Base-by-base conservation (phyloP, 2,329 filamentous ascomycete species). In the Sarocladiaceae sp. region DNA sequence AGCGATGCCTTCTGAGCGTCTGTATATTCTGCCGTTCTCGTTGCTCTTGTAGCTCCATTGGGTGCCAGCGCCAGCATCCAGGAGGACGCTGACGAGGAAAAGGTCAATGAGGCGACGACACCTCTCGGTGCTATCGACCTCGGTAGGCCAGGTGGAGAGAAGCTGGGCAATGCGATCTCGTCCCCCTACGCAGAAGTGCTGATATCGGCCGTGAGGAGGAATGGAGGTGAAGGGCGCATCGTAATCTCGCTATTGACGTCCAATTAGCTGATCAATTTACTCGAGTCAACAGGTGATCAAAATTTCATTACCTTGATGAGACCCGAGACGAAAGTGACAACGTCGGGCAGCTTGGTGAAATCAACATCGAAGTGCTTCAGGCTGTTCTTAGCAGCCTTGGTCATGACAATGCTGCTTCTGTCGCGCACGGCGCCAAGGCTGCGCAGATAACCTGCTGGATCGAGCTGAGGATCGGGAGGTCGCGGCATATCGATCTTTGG, bases 41-140 rank as follows among this genome's bases (percentile, higher is more conserved):
- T 83, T 83, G 59, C 88, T 95, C 70, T 87, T 93, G 69, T 95
- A 98, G 53, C 82, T 83, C 93, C 93, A 98, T 52, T 80, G 76
- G 3, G 82, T 91, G 32, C 93, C 93, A 2, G 93, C 89, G 32
- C 93, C 93, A 4, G 93, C 88, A 58, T 94, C 87, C 7, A 94
- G 74, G 41, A 94, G 69, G 6, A 93, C 87, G 41, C 87, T 91
- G 50, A 93, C 60, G 33, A 89, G 68, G 65, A 89, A 90, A 27
- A 91, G 73, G 54, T 90, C 86, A 48, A 91, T 75, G 49, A 91
- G 66, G 50, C 87, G 77, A 50, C 85, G 81, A 47, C 84, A 87
- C 50, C 81, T 78, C 65, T 91, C 86, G 46, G 80, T 78, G 50
- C 72, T 76, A 60, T 93, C 86, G 32, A 89, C 70, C 10, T 74